Base-by-base conservation (phyloP, 1,284 basidiomycete species). In the Cronartium quercuum region DNA sequence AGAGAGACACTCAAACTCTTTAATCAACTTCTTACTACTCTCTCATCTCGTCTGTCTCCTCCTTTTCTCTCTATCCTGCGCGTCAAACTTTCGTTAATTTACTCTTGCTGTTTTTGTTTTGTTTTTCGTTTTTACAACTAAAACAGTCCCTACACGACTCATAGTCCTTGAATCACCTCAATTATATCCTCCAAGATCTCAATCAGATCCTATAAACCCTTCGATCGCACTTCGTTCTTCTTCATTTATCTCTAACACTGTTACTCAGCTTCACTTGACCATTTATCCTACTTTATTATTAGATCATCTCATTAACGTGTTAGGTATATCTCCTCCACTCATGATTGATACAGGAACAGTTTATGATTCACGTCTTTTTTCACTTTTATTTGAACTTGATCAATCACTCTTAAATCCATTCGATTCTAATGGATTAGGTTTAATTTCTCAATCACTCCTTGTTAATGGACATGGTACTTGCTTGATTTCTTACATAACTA, bases 81-180 rank as follows among this genome's bases (percentile, higher is more conserved):
- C n/a, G n/a, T n/a, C n/a, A n/a, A n/a, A n/a, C n/a, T n/a, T n/a
- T n/a, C n/a, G n/a, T n/a, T n/a, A n/a, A n/a, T n/a, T n/a, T n/a
- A n/a, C n/a, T n/a, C n/a, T n/a, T n/a, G n/a, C n/a, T n/a, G n/a
- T n/a, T n/a, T n/a, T n/a, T n/a, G n/a, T n/a, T n/a, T n/a, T n/a
- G n/a, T n/a, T n/a, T n/a, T n/a, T n/a, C n/a, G n/a, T n/a, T n/a
- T n/a, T n/a, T n/a, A n/a, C n/a, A n/a, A n/a, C n/a, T n/a, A n/a
- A n/a, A n/a, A n/a, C n/a, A n/a, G n/a, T n/a, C 38, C 40, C 58
- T 21, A 66, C 70, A 3, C 62, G 63, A 65, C 55, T 74, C 10
- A 61, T 74, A 21, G 51, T 66, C 1, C 21, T 74, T 13, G 55
- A 75, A 37, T 75, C 71, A 3, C 71, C 71, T n/a, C 65, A 75